These are phyloP conservation scores for Musa troglodytarum DNA, from an alignment of 176 grass and related monocot species.

Conservation along the genomic window DNA sequence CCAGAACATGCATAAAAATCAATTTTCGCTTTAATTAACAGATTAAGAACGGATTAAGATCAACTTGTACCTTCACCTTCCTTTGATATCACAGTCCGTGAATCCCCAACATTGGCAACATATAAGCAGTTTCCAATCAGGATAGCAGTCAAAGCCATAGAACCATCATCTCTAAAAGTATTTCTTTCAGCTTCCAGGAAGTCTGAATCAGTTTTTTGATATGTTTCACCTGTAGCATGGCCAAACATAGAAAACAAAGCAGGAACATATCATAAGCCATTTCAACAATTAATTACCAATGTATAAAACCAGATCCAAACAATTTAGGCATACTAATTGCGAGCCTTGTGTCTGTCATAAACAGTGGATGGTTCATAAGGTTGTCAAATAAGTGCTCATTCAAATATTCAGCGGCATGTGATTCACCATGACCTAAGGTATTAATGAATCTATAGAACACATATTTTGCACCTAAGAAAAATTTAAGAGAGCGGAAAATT, in stretches of 20 bases:
- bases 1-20: neutral
- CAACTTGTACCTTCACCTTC: slow-evolving; percentile 69
- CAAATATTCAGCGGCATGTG: slow-evolving; percentile 80
- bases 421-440: slow-evolving; percentile 77
- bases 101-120: slow-evolving; percentile 98
- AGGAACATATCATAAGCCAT: neutral
- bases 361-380: slow-evolving; percentile 77
- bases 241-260: slow-evolving; percentile 7
- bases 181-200: slow-evolving; percentile 68
- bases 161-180: slow-evolving; percentile 85
- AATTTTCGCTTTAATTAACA: neutral
- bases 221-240: slow-evolving; percentile 67
- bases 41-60: neutral
- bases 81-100: slow-evolving; percentile 85
- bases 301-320: slow-evolving; percentile 16
- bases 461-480: slow-evolving; percentile 8
- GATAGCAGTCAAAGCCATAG: slow-evolving; percentile 81
- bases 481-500: slow-evolving; percentile 18
- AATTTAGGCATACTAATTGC: slow-evolving; percentile 62
- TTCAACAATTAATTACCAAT: slow-evolving; percentile 12
- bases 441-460: slow-evolving; percentile 26
- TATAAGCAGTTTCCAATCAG: slow-evolving; percentile 76
- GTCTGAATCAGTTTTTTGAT: slow-evolving; percentile 71
- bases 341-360: slow-evolving; percentile 82
- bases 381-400: slow-evolving; percentile 89